phyloP scores from a whole-genome alignment of 1,284 basidiomycete genomes.

The Rhodotorula sp. region DNA sequence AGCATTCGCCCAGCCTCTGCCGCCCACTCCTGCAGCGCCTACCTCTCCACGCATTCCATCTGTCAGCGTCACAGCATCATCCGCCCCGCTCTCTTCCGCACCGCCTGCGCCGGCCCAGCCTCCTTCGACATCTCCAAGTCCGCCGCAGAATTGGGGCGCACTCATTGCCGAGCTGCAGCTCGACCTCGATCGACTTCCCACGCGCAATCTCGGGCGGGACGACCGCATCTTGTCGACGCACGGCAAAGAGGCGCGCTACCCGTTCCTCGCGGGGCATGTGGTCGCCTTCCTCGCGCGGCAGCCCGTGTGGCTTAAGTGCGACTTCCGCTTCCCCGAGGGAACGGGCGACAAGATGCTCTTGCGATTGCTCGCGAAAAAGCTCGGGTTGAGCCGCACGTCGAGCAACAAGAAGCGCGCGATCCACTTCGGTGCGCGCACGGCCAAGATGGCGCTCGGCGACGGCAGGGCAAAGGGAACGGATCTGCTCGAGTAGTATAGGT shows the following conservation, averaged over 20 bases:
- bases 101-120: background rate
- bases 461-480: conserved; percentile 46
- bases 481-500: background rate
- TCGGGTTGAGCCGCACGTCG: conserved; percentile 67
- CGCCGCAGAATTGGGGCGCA: conserved; percentile 63
- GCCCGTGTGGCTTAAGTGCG: conserved; percentile 77
- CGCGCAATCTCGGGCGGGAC: conserved; percentile 87
- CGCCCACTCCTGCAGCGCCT: background rate
- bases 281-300: conserved; percentile 67
- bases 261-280: conserved; percentile 78
- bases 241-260: conserved; percentile 86
- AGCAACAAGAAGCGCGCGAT: conserved; percentile 94
- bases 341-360: conserved; percentile 86
- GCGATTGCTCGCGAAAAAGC: conserved; percentile 64
- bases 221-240: conserved; percentile 86
- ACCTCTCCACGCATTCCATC: background rate
- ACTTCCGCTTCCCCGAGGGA: conserved; percentile 65
- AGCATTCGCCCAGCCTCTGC: conserved; percentile 58
- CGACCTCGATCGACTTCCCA: conserved; percentile 83
- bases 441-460: conserved; percentile 71
- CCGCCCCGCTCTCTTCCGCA: background rate
- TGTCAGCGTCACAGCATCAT: background rate
- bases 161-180: conserved; percentile 86
- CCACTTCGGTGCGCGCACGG: conserved; percentile 94
- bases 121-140: background rate